Base-by-base conservation (phyloP, 345 rosid species). In the Clausena lansium region DNA sequence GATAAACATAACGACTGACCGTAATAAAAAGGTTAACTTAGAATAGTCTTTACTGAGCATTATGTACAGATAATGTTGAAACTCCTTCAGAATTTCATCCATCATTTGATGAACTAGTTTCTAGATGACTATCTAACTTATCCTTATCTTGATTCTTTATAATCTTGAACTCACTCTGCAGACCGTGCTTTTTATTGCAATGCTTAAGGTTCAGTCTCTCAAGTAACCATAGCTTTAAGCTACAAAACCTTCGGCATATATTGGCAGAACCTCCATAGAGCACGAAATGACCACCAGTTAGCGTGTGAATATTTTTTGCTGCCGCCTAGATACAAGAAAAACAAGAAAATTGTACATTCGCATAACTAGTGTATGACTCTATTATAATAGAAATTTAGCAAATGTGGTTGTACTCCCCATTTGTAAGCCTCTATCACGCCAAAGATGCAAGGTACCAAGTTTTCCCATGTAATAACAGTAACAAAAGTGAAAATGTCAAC, bases 201-300 rank as follows among this genome's bases (percentile, higher is more conserved):
- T 81, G 83, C 72, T 68, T 75, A 90, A 30, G 1, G 32, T 30
- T 30, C 2, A 30, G 32, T 30, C 32, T 30, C 2, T 30, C 32
- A 30, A 30, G 32, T 30, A 30, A 30, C 32, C 32, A 30, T 30
- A 30, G 32, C 32, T 30, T 30, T 30, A 30, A 84, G 36, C 89
- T 90, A 75, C 83, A 78, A 33, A 91, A 83, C 73, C 84, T 77
- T 77, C 58, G 76, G 80, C 84, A 87, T 50, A 85, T 72, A 78
- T 76, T 82, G n/a, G 76, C 59, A 25, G 85, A 80, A 83, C 84
- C 85, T 81, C 84, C 86, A 71, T 73, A 63, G 13, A 75, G 82
- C 45, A 83, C 77, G 76, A n/a, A n/a, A n/a, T n/a, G n/a, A n/a
- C n/a, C 80, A 79, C 78, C 75, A 77, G 78, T 80, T 47, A 65